Percentiles rank a stretch among this genome's conserved stretches.
Conservation (phyloP, 331 rosid genomes). For the Spiraea crenata region DNA sequence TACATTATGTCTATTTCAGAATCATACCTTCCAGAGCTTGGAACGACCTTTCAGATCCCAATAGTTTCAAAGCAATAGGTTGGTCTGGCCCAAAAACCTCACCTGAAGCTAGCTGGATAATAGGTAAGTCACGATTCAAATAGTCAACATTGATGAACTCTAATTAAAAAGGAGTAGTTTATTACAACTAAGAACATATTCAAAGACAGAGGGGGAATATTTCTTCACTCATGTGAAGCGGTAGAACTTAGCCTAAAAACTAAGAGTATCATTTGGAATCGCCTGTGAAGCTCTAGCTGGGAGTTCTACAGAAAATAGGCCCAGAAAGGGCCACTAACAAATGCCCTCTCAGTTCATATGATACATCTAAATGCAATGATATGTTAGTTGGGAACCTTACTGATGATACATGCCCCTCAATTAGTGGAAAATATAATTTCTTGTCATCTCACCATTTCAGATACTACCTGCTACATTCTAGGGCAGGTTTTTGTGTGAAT, state of each 20-base stretch:
- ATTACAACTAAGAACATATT: background rate
- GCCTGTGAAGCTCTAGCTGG: background rate
- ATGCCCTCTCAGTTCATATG: too few species aligned
- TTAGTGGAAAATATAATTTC: background rate
- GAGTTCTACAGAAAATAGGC: background rate
- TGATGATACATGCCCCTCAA: background rate
- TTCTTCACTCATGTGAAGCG: background rate
- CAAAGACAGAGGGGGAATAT: background rate
- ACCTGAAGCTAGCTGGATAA: conserved; percentile 85
- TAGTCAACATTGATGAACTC: background rate
- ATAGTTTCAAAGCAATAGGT: conserved; percentile 80
- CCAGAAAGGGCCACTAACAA: background rate
- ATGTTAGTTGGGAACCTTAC: background rate
- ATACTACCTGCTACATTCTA: background rate
- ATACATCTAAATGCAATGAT: background rate
- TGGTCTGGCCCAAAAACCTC: conserved; percentile 94
- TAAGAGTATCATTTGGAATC: background rate
- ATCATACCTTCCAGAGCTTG: conserved; percentile 92
- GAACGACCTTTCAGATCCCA: conserved; percentile 89
- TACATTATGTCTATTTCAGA: conserved; percentile 14
- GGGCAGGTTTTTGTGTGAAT: background rate
- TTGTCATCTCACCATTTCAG: conserved; percentile 8
- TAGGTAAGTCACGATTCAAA: conserved; percentile 28
- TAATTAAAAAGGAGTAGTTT: background rate
- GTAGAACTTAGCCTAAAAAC: background rate